Conservation (phyloP, 1,139 yeast genomes). For the Suhomyces atakaporum region DNA sequence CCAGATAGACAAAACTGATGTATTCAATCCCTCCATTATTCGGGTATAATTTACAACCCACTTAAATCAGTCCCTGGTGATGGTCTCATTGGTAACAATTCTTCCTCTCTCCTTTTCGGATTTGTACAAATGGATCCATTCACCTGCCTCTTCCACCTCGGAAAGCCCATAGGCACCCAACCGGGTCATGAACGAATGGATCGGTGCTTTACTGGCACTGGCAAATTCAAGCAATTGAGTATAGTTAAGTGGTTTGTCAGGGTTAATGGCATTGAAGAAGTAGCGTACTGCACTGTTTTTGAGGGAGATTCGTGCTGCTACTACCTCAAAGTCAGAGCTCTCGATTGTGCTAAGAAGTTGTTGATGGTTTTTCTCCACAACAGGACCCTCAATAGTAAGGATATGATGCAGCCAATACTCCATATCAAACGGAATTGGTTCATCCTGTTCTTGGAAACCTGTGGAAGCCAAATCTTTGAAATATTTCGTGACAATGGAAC, state of each 20-base stretch:
- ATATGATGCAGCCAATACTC: slow-evolving; percentile 28
- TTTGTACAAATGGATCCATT: slow-evolving; percentile 24
- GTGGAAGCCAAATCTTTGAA: too few relatives aligned
- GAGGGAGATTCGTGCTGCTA: slow-evolving; percentile 31
- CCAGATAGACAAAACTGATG: too few relatives aligned
- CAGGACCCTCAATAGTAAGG: slow-evolving; percentile 34
- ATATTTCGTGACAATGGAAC: background rate
- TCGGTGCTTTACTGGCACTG: slow-evolving; percentile 11
- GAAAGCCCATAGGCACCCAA: slow-evolving; percentile 36
- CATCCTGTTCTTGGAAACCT: too few relatives aligned
- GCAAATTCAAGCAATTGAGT: slow-evolving; percentile 22
- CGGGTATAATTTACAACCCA: too few relatives aligned
- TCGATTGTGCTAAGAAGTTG: slow-evolving; percentile 26
- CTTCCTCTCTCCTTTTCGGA: too few relatives aligned
- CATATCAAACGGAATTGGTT: slow-evolving; percentile 39
- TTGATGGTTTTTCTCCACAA: slow-evolving; percentile 24
- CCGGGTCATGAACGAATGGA: slow-evolving; percentile 22
- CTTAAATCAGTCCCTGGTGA: too few relatives aligned
- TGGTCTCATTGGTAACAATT: background rate
- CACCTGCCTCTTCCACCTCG: slow-evolving; percentile 26
- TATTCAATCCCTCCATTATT: too few relatives aligned
- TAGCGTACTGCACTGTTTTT: slow-evolving; percentile 16
- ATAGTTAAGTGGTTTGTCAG: slow-evolving; percentile 14
- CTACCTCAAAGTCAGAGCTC: slow-evolving; percentile 26
- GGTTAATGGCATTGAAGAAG: slow-evolving; percentile 16